These are phyloP conservation scores for Pythium dissimile DNA, from an alignment of 352 stramenopile species.

Conservation along the genomic window DNA sequence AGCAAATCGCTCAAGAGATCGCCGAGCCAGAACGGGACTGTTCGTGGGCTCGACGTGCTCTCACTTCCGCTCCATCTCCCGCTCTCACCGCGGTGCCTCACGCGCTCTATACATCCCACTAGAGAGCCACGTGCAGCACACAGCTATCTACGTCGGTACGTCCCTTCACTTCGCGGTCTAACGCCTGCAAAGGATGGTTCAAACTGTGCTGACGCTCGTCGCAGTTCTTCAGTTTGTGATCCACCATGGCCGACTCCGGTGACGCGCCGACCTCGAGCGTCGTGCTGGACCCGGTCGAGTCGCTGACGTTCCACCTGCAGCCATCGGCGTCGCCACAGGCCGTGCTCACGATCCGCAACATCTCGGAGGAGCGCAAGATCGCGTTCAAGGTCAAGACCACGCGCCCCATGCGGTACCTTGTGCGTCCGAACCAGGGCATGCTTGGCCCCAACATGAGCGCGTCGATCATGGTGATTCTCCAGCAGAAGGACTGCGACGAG, in stretches of 20 bases:
- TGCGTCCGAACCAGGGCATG: constrained; percentile 86
- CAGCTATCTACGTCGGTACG: too few relatives aligned
- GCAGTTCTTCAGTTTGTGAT: too few relatives aligned
- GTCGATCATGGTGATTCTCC: constrained; percentile 85
- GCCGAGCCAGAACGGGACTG: too few relatives aligned
- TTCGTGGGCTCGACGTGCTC: too few relatives aligned
- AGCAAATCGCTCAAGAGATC: neutral
- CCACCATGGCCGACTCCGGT: constrained; percentile 49
- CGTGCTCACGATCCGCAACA: constrained; percentile 82
- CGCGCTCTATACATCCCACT: too few relatives aligned
- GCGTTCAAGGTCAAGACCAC: constrained; percentile 90
- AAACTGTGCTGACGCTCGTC: too few relatives aligned
- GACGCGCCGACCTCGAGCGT: constrained; percentile 76
- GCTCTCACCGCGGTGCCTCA: too few relatives aligned
- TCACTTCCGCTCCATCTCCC: too few relatives aligned
- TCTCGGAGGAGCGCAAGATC: constrained; percentile 76
- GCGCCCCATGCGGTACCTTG: constrained; percentile 84
- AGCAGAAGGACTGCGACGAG: constrained; percentile 89
- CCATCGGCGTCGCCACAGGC: constrained; percentile 65
- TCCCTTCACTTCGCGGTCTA: neutral
- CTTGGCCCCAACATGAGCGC: constrained; percentile 69
- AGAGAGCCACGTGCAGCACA: too few relatives aligned
- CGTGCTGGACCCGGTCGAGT: constrained; percentile 78
- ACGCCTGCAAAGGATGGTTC: neutral
- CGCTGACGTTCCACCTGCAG: constrained; percentile 69